Evolutionary conservation across 176 grass and related monocot species (phyloP).

Genomic region (Alopecurus myosuroides): DNA sequence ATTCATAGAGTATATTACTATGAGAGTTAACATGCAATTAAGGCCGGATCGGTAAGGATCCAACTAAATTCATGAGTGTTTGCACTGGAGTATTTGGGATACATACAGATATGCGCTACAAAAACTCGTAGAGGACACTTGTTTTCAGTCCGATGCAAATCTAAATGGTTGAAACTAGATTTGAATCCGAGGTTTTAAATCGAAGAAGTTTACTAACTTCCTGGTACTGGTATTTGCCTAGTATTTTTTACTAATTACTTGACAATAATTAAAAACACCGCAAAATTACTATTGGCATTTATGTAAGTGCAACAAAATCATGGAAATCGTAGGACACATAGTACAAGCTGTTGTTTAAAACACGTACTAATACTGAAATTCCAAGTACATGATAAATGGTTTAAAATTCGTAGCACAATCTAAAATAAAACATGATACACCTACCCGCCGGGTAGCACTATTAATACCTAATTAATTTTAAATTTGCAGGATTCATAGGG

Average conservation of each 20-base stretch:
- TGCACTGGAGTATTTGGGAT: background rate
- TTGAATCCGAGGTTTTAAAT: background rate
- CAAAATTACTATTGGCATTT: background rate
- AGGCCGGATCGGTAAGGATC: background rate
- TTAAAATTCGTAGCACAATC: no score
- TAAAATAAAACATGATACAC: background rate
- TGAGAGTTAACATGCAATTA: background rate
- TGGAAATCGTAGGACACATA: background rate
- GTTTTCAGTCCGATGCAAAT: background rate
- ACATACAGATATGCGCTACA: background rate
- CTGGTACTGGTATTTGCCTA: background rate
- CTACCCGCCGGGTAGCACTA: background rate
- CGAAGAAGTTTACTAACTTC: background rate
- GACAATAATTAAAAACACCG: background rate
- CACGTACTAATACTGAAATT: background rate
- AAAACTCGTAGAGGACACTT: background rate
- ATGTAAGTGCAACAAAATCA: background rate
- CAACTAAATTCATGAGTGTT: background rate
- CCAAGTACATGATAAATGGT: background rate
- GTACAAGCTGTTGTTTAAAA: background rate
- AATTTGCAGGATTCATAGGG: background rate
- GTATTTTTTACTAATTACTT: background rate
- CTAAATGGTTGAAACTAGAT: background rate
- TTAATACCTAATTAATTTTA: background rate
- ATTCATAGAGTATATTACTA: background rate